These are phyloP conservation scores for Cadophora sp. DNA, from an alignment of 2,329 filamentous ascomycete species.

Conservation along the genomic window DNA sequence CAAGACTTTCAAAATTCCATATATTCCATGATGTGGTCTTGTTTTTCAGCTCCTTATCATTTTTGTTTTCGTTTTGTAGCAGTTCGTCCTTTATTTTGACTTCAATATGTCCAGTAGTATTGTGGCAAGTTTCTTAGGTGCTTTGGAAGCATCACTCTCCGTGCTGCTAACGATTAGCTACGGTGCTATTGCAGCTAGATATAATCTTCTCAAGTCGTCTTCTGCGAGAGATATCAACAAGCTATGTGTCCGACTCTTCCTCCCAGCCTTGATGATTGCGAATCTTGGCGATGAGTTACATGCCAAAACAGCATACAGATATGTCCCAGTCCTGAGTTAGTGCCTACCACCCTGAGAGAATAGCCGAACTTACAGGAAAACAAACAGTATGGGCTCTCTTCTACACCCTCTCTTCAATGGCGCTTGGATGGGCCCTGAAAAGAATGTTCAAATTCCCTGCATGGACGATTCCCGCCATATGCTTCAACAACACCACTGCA, in stretches of 20 bases:
- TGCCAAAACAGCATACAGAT: constrained; percentile 53
- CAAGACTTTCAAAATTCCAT: not conserved
- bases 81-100: not conserved
- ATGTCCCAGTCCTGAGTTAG: constrained; percentile 56
- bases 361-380: constrained; percentile 17
- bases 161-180: constrained; percentile 61
- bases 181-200: constrained; percentile 58
- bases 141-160: constrained; percentile 60
- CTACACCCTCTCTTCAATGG: constrained; percentile 57
- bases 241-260: constrained; percentile 58
- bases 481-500: constrained; percentile 64
- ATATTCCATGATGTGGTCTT: not conserved
- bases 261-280: constrained; percentile 59
- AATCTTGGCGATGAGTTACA: constrained; percentile 60
- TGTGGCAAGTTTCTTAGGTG: constrained; percentile 52
- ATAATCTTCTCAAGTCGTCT: constrained; percentile 53
- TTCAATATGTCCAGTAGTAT: constrained; percentile 32
- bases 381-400: constrained; percentile 56
- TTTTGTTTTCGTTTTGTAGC: too few relatives aligned
- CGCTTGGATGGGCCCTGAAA: constrained; percentile 52
- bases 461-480: constrained; percentile 60
- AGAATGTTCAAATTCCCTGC: constrained; percentile 55
- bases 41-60: not conserved
- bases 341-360: not conserved
- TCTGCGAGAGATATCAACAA: constrained; percentile 60